Evolutionary conservation across 305 asterid genomes (phyloP), one percentile per base, ranked within the genome.

Genomic region (Salvia sclarea): DNA sequence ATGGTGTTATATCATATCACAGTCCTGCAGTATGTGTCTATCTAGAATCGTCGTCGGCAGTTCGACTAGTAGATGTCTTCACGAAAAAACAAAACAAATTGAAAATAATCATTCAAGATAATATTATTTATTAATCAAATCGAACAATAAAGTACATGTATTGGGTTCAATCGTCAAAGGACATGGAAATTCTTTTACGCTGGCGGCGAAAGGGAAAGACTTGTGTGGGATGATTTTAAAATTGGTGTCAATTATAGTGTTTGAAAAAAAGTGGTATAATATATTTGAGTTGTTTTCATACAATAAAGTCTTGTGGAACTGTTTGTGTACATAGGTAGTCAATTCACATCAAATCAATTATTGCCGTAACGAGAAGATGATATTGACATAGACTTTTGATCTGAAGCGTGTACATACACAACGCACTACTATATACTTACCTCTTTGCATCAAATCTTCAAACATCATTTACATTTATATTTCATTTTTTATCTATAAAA

Each of bases 281-380:
- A 33, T 33, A 33, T 33, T 33, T 33, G 40, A 33, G 40, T 53
- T 53, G 70, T 44, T 60, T 74, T 53, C 73, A 68, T 68, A 61
- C 78, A 4, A 61, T 6, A 66, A 74, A 67, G 74, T 74, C 74
- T 25, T 35, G 35, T 33, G 43, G 16, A 33, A 54, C 16, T 55
- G 57, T 62, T 20, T 12, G 25, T 9, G 11, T 48, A 28, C n/a
- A 48, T 63, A 30, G 49, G n/a, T 41, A 33, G 69, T 71, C 70
- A 54, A 63, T 63, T 52, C 49, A 53, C 40, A 64, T 64, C 60
- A 55, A 64, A 64, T 72, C 64, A 72, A 33, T 72, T 44, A 64
- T 64, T 64, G 66, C 45, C 59, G 25, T 52, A 71, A 52, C 55
- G 37, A 54, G 66, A 55, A 30, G 35, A 57, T 31, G 60, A 53